Evolutionary conservation across 805 yeast species (phyloP), one percentile per base, ranked within the genome.

Genomic region (Candida oleophila): DNA sequence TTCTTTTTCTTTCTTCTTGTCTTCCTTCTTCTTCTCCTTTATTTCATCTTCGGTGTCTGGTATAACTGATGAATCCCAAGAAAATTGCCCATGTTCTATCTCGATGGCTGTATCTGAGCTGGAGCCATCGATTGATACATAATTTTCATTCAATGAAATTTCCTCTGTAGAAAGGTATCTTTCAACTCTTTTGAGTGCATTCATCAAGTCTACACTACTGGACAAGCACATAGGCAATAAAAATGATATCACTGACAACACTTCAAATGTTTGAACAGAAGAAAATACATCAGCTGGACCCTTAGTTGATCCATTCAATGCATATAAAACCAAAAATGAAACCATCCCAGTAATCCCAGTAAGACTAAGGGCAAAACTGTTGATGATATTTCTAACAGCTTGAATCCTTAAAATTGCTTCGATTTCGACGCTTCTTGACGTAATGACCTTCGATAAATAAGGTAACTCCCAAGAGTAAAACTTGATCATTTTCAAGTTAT

Each of bases 391-490:
- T 61, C 91, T 80, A 22, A 80, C 61, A 38, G 82, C 71, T 57
- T 87, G 91, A 72, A 89, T 78, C 45, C 66, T 71, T 51, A 82
- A 75, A 49, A 91, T 76, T 43, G 73, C 69, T 3, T 58, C 54
- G 77, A 87, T 82, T 65, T 90, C 97, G 18, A 69, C 59, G 0
- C 60, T 56, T 61, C 97, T 78, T 22, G 80, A 71, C 12, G 71
- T 74, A 14, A 79, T 58, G 32, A 91, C 76, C 44, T 76, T 69
- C 8, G 74, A 62, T 44, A 74, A 74, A 61, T 89, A 91, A 0
- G 97, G 89, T 25, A 73, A 74, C 66, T 91, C 97, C 97, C 97
- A 91, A 1, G 95, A 87, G 62, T 90, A 91, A 62, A 78, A 87
- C 69, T 91, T 91, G 63, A 91, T 87, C 61, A 85, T 76, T 59